These are phyloP conservation scores for Wickerhamiella galacta DNA, from an alignment of 805 yeast genomes.

Conservation along the genomic window DNA sequence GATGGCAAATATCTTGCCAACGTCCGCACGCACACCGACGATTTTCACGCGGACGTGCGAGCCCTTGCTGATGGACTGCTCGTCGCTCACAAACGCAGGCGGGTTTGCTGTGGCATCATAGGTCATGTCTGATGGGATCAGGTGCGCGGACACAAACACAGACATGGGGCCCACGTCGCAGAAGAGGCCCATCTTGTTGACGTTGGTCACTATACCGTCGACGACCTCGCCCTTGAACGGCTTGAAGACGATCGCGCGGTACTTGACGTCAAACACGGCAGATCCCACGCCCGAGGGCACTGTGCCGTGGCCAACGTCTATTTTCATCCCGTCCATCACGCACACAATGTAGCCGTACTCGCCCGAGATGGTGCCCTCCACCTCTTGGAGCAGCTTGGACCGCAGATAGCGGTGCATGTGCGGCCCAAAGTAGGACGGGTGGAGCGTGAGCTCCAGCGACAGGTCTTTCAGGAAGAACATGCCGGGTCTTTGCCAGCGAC, in stretches of 20 bases:
- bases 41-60: slow-evolving; percentile 86
- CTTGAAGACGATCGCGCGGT: slow-evolving; percentile 93
- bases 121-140: slow-evolving; percentile 85
- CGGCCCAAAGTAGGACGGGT: slow-evolving; percentile 95
- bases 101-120: slow-evolving; percentile 93
- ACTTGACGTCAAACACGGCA: slow-evolving; percentile 92
- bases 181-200: slow-evolving; percentile 88
- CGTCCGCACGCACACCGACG: slow-evolving; percentile 95
- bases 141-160: slow-evolving; percentile 85
- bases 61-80: slow-evolving; percentile 88
- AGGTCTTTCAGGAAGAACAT: slow-evolving; percentile 50
- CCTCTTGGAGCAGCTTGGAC: slow-evolving; percentile 81
- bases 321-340: slow-evolving; percentile 84
- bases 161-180: slow-evolving; percentile 96
- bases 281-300: slow-evolving; percentile 83
- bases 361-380: slow-evolving; percentile 97
- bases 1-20: slow-evolving; percentile 90
- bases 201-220: slow-evolving; percentile 88
- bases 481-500: no score
- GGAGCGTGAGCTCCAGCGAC: slow-evolving; percentile 78
- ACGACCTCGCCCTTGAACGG: slow-evolving; percentile 99
- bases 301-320: slow-evolving; percentile 88
- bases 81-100: slow-evolving; percentile 93
- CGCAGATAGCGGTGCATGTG: slow-evolving; percentile 89
- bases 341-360: slow-evolving; percentile 96